These are phyloP conservation scores for Aspergillus olivimuriae DNA, from an alignment of 495 filamentous ascomycete genomes.

Conservation along the genomic window DNA sequence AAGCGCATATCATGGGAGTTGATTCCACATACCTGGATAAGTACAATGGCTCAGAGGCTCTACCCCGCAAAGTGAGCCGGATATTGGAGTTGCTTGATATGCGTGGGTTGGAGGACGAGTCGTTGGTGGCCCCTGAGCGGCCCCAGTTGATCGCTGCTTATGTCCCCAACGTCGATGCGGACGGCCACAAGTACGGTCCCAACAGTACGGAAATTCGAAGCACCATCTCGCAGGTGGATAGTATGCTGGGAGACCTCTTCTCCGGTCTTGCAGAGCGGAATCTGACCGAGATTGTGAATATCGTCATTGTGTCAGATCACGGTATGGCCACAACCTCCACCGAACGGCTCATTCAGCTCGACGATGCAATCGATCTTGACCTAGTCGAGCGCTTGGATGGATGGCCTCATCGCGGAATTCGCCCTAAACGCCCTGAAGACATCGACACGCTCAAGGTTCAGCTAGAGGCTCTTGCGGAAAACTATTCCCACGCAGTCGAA, in stretches of 20 bases:
- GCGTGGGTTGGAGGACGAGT: slow-evolving; percentile 55
- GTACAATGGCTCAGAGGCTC: slow-evolving; percentile 69
- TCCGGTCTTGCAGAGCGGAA: slow-evolving; percentile 72
- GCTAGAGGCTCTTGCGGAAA: slow-evolving; percentile 35
- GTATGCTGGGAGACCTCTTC: slow-evolving; percentile 70
- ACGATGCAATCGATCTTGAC: slow-evolving; percentile 72
- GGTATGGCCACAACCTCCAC: slow-evolving; percentile 92
- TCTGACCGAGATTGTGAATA: slow-evolving; percentile 81
- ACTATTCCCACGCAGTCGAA: slow-evolving; percentile 62
- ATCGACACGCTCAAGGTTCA: slow-evolving; percentile 36
- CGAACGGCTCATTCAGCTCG: slow-evolving; percentile 82
- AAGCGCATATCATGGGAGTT: slow-evolving; percentile 60
- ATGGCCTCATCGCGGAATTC: slow-evolving; percentile 87
- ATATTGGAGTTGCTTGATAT: slow-evolving; percentile 76
- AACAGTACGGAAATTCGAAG: slow-evolving; percentile 83
- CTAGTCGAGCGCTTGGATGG: slow-evolving; percentile 82
- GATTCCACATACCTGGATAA: slow-evolving; percentile 75
- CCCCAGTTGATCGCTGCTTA: slow-evolving; percentile 93
- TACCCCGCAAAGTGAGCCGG: slow-evolving; percentile 68
- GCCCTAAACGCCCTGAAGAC: slow-evolving; percentile 61
- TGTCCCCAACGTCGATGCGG: slow-evolving; percentile 81
- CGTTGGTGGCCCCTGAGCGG: slow-evolving; percentile 33
- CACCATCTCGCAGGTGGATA: slow-evolving; percentile 71
- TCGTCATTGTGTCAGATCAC: slow-evolving; percentile 97
- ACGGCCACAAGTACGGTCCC: slow-evolving; percentile 83